A percentile compares a stretch with the other conserved stretches of the same genome.
Conservation (phyloP, 257 asterid species). For the Nyctanthes arbortristis region DNA sequence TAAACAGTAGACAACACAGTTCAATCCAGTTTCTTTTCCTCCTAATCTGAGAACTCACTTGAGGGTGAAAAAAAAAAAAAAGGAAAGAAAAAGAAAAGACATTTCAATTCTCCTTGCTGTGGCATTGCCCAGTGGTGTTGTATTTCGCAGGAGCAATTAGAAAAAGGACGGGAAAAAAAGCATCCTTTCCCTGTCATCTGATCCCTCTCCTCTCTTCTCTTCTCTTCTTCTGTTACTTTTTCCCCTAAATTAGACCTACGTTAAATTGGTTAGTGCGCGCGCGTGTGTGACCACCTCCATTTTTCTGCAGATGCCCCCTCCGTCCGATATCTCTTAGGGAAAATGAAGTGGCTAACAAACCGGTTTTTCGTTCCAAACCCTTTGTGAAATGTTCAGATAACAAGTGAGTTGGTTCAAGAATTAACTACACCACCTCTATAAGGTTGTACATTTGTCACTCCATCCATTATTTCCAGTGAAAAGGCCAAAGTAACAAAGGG, state of each 20-base stretch:
- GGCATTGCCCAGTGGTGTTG: too few relatives aligned
- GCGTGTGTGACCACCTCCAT: conserved; percentile 17
- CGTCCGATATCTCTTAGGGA: conserved; percentile 7
- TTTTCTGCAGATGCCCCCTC: conserved; percentile 23
- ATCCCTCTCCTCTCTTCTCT: conserved; percentile 23
- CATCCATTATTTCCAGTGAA: conserved; percentile 26
- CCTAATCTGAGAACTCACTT: conserved; percentile 1
- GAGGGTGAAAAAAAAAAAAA: background rate
- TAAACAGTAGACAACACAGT: background rate
- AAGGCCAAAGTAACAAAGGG: conserved; percentile 16
- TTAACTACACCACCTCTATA: conserved; percentile 23
- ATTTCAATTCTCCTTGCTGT: conserved; percentile 21
- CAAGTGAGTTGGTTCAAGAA: conserved; percentile 28
- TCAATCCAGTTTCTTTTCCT: background rate
- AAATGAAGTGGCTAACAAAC: conserved; percentile 27
- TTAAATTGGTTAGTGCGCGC: too few relatives aligned
- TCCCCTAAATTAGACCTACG: too few relatives aligned
- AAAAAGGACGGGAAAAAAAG: conserved; percentile 13
- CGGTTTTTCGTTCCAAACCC: conserved; percentile 34
- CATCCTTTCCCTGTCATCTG: conserved; percentile 13
- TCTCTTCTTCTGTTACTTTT: conserved; percentile 14
- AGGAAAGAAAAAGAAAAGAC: conserved; percentile 23
- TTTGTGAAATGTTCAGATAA: conserved; percentile 27
- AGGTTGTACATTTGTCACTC: conserved; percentile 13
- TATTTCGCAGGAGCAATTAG: conserved; percentile 25